Evolutionary conservation across 1,284 basidiomycete species (phyloP).

Genomic region (Cryptococcus sp.): DNA sequence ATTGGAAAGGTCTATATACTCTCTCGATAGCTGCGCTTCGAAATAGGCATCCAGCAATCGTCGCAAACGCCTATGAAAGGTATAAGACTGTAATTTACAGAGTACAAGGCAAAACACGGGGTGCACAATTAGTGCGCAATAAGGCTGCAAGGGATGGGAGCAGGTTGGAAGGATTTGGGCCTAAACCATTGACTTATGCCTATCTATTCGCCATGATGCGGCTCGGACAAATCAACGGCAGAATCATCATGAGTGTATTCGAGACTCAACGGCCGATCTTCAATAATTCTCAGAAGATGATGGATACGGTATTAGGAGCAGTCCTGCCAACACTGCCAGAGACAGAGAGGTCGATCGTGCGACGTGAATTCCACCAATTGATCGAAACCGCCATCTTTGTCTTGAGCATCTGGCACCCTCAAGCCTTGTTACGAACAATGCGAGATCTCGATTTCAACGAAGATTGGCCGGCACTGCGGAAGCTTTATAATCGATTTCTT

Average conservation of each 20-base stretch:
- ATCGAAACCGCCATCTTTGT: conserved; percentile 16
- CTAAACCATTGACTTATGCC: conserved; percentile 13
- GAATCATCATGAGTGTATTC: conserved; percentile 10
- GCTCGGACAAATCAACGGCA: conserved; percentile 17
- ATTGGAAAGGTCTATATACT: conserved; percentile 15
- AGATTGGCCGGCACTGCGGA: not conserved
- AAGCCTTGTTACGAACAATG: conserved; percentile 15
- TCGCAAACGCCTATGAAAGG: conserved; percentile 4
- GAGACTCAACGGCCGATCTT: conserved; percentile 10
- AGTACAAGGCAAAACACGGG: conserved; percentile 16
- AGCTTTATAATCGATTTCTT: conserved; percentile 19
- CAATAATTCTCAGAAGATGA: conserved; percentile 4
- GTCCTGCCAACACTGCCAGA: not conserved
- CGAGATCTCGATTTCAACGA: conserved; percentile 2
- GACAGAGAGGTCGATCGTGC: not conserved
- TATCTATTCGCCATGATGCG: conserved; percentile 24
- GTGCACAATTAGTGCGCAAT: conserved; percentile 10
- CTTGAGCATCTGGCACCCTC: conserved; percentile 20
- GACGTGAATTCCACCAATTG: conserved; percentile 10
- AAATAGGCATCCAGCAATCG: conserved; percentile 10
- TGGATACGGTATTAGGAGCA: conserved; percentile 5
- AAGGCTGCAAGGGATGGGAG: conserved; percentile 18
- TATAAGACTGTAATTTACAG: conserved; percentile 14
- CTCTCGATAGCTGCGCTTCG: conserved; percentile 10
- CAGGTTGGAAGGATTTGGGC: conserved; percentile 16